phyloP scores from a whole-genome alignment of 2,329 filamentous ascomycete species.

The Atkinsonella texensis region DNA sequence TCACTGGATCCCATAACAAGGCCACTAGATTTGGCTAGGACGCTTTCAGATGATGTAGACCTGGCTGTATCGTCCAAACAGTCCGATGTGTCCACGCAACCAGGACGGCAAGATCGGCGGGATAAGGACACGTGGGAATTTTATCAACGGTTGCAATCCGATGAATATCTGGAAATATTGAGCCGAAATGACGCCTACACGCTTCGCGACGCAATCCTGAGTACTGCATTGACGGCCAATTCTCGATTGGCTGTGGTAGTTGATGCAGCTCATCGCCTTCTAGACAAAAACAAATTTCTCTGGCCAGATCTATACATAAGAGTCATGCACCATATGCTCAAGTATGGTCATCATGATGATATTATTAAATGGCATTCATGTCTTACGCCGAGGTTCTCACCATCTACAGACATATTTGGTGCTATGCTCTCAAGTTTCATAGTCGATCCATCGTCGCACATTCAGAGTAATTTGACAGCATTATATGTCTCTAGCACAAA shows the following conservation, averaged over 20 bases:
- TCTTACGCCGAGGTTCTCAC: conserved; percentile 30
- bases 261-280: conserved; percentile 21
- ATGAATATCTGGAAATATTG: conserved; percentile 12
- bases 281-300: conserved; percentile 21
- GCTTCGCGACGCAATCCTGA: conserved; percentile 19
- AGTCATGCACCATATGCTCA: conserved; percentile 31
- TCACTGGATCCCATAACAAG: neutral
- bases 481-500: conserved; percentile 34
- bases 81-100: conserved; percentile 10
- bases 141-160: conserved; percentile 9
- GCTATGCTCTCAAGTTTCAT: conserved; percentile 32
- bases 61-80: conserved; percentile 6
- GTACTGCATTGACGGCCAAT: conserved; percentile 16
- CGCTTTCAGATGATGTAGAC: neutral
- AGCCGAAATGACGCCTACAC: conserved; percentile 12
- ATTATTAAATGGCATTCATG: conserved; percentile 36
- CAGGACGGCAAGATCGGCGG: conserved; percentile 11
- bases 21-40: neutral
- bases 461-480: conserved; percentile 28
- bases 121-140: conserved; percentile 18
- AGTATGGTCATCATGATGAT: conserved; percentile 23
- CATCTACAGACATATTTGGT: conserved; percentile 28
- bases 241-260: conserved; percentile 16
- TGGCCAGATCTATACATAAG: conserved; percentile 42
- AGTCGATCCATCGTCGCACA: conserved; percentile 20